Percentiles rank a stretch among this genome's conserved stretches.
Conservation (phyloP, 495 filamentous ascomycete species). For the Penicillium cataractarum region DNA sequence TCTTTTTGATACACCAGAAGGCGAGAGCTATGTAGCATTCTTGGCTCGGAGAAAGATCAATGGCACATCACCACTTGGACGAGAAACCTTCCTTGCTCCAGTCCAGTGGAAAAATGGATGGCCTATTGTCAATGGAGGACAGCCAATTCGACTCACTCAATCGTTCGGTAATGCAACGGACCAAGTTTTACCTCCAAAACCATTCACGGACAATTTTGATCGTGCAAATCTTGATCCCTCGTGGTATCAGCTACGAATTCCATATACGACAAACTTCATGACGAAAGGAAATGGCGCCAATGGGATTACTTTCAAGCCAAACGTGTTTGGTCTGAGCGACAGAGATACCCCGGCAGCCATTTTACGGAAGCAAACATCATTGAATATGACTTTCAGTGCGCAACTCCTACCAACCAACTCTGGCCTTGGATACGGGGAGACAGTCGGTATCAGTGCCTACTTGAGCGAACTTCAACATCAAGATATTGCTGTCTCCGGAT, state of each 20-base stretch:
- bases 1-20: neutral
- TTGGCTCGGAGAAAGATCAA: neutral
- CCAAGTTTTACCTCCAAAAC: neutral
- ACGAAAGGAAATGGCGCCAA: too few species aligned
- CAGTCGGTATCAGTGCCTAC: neutral
- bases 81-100: neutral
- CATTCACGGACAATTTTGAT: neutral
- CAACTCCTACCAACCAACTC: neutral
- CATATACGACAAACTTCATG: neutral
- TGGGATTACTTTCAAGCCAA: neutral
- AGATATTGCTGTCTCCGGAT: neutral
- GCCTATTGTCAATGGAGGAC: neutral
- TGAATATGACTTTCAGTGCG: neutral
- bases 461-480: constrained; percentile 1
- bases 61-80: neutral
- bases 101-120: neutral
- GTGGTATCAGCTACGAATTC: neutral
- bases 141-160: neutral
- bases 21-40: neutral
- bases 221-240: neutral
- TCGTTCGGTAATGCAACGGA: neutral
- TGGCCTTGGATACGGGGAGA: neutral
- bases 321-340: neutral
- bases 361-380: neutral
- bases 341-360: neutral